A percentile compares a stretch with the other conserved stretches of the same genome.
Evolutionary conservation across 2,329 filamentous ascomycete species (phyloP).

Genomic region (Polytolypa hystricis): DNA sequence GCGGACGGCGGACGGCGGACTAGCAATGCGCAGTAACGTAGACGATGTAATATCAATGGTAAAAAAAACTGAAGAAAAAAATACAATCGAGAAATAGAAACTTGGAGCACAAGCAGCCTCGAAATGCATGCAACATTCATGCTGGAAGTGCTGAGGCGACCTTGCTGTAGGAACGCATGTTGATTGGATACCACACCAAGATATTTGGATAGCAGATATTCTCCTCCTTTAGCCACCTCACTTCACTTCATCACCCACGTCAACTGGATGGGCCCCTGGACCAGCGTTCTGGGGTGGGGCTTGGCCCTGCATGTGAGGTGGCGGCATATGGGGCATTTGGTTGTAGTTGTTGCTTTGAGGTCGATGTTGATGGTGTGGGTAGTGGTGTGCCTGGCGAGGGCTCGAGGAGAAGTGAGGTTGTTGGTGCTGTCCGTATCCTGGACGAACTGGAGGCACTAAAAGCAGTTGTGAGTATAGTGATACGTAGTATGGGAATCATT

Average conservation of each 20-base stretch:
- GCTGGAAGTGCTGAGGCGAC: too few relatives aligned
- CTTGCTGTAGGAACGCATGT: not conserved
- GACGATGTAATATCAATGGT: too few relatives aligned
- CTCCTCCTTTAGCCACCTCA: conserved; percentile 20
- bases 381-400: conserved; percentile 54
- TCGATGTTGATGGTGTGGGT: conserved; percentile 47
- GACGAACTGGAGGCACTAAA: conserved; percentile 49
- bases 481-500: conserved; percentile 14
- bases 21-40: too few relatives aligned
- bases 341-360: conserved; percentile 45
- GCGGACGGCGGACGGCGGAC: too few relatives aligned
- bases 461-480: conserved; percentile 26
- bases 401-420: conserved; percentile 55
- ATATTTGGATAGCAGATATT: not conserved
- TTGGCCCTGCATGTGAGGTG: conserved; percentile 25
- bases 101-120: too few relatives aligned
- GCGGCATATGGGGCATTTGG: conserved; percentile 38
- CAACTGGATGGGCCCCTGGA: conserved; percentile 30
- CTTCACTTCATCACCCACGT: conserved; percentile 39
- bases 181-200: not conserved
- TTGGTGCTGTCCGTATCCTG: conserved; percentile 47
- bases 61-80: conserved; percentile 3
- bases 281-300: conserved; percentile 18
- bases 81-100: too few relatives aligned
- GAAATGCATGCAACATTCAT: conserved; percentile 4